phyloP scores from a whole-genome alignment of 345 rosid species.

The Mallotus nudiflorus region DNA sequence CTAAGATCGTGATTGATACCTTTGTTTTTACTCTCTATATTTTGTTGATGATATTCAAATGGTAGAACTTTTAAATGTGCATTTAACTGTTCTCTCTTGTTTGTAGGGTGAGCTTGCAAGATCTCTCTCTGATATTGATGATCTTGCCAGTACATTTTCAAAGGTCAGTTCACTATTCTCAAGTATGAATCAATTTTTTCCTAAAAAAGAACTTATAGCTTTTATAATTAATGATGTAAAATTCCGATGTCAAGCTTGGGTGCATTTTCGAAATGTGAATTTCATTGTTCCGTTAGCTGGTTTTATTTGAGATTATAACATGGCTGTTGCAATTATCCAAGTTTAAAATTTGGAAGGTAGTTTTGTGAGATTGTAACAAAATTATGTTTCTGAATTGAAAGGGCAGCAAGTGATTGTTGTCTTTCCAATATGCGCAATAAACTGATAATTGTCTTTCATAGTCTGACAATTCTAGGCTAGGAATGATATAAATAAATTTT shows the following conservation, averaged over 20 bases:
- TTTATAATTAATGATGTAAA: too few relatives aligned
- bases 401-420: too few relatives aligned
- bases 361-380: not conserved
- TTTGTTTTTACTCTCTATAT: too few relatives aligned
- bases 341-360: not conserved
- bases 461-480: too few relatives aligned
- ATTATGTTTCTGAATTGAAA: too few relatives aligned
- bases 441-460: too few relatives aligned
- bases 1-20: too few relatives aligned
- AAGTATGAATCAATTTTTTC: too few relatives aligned
- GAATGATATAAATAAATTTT: too few relatives aligned
- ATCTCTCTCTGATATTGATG: constrained; percentile 69
- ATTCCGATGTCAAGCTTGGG: not conserved
- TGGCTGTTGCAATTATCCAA: not conserved
- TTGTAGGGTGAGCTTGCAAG: constrained; percentile 65
- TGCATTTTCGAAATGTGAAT: not conserved
- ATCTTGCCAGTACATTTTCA: constrained; percentile 79
- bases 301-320: not conserved
- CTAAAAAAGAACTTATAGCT: too few relatives aligned
- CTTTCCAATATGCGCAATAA: too few relatives aligned
- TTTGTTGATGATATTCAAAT: not conserved
- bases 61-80: not conserved
- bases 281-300: not conserved
- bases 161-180: constrained; percentile 53
- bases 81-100: constrained; percentile 22